Base-by-base conservation (phyloP, 768 basidiomycete genomes). In the Tremella mesenterica region DNA sequence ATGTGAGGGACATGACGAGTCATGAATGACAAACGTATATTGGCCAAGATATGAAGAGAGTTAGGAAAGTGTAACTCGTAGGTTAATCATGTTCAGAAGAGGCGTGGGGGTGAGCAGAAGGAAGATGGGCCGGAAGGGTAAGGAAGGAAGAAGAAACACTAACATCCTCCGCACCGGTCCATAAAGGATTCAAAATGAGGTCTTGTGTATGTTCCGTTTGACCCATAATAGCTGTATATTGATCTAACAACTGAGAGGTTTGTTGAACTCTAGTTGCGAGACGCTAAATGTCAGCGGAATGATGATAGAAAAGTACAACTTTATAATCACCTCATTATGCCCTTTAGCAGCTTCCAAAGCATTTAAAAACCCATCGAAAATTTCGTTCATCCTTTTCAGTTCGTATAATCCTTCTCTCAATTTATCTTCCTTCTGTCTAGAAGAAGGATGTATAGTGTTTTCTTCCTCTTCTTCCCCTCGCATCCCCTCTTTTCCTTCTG, bases 131-230 rank as follows among this genome's bases (percentile, higher is more conserved):
- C 8, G 33, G 26, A 52, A 25, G 9, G 34, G 30, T 1, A 31
- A 20, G 2, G 26, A 47, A 29, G 14, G 27, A 29, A 3, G 26
- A 14, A 20, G 16, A 12, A 27, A 7, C 3, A 69, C 74, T 53
- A 34, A 74, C 74, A 50, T 65, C 65, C 4, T 53, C 33, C 2
- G 64, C 58, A 0, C 74, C 74, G 4, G 64, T 63, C 73, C 73
- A 76, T 18, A 63, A 52, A 1, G 65, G 58, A 49, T 75, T 73
- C 12, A 71, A 53, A 10, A 76, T 44, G 18, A 76, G 53, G 28
- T 63, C 46, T 58, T 73, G 69, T 0, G 73, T 74, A 56, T 75
- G 73, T 53, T 75, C 74, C 20, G 75, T 61, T 46, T 76, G 75
- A 26, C 68, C 65, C 38, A 73, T 52, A 14, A 76, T 56, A 0